Evolutionary conservation across 768 basidiomycete species (phyloP).

Genomic region (Amanita fuliginea): DNA sequence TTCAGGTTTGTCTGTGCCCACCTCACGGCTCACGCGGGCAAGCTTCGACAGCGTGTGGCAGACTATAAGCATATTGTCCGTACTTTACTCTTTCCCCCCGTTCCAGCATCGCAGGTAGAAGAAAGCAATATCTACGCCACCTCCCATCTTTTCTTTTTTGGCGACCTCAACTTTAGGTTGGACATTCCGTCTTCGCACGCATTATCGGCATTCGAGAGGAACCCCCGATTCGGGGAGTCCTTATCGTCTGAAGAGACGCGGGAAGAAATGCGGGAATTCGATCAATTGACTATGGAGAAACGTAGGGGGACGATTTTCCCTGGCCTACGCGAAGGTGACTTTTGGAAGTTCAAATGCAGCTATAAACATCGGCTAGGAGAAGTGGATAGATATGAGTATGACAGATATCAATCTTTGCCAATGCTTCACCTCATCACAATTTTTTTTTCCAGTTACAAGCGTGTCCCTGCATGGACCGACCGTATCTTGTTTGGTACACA

Average conservation of each 20-base stretch:
- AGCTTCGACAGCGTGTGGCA: slow-evolving; percentile 52
- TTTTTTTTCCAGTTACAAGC: slow-evolving; percentile 43
- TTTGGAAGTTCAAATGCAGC: slow-evolving; percentile 83
- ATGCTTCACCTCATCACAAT: background rate
- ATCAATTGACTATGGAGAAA: slow-evolving; percentile 59
- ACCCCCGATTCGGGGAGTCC: slow-evolving; percentile 26
- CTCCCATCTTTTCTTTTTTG: slow-evolving; percentile 87
- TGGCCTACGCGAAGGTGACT: slow-evolving; percentile 74
- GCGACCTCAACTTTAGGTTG: slow-evolving; percentile 89
- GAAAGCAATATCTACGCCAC: slow-evolving; percentile 68
- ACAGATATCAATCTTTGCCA: background rate
- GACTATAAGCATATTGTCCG: slow-evolving; percentile 79
- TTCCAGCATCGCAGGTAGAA: slow-evolving; percentile 23
- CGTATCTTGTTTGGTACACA: slow-evolving; percentile 78
- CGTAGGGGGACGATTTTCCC: slow-evolving; percentile 55
- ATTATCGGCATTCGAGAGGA: slow-evolving; percentile 21
- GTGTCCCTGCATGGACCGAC: slow-evolving; percentile 90
- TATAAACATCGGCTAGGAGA: slow-evolving; percentile 82
- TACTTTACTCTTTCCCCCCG: slow-evolving; percentile 65
- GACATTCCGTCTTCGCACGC: slow-evolving; percentile 47
- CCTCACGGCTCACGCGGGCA: slow-evolving; percentile 70
- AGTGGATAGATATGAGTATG: slow-evolving; percentile 73
- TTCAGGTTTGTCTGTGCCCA: slow-evolving; percentile 86
- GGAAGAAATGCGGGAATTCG: slow-evolving; percentile 55
- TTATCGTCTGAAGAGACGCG: slow-evolving; percentile 41